Evolutionary conservation across 345 rosid species (phyloP), one percentile per base, ranked within the genome.

Genomic region (Raphanus sativus): DNA sequence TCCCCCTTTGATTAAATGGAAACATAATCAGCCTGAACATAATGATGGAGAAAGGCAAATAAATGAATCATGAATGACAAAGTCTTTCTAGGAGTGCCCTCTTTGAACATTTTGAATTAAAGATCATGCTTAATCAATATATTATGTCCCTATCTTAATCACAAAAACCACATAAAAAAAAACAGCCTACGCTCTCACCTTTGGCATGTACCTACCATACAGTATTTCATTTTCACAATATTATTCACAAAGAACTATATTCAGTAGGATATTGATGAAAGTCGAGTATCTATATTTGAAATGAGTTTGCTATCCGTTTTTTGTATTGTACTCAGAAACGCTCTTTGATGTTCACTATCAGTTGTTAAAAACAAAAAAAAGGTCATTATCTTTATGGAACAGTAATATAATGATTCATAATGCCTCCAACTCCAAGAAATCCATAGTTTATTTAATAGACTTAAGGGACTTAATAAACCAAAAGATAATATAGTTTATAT

Each of bases 71-170:
- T 79, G 75, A 26, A 56, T 45, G 11, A 74, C 33, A 32, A 74
- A 26, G 38, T 73, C 81, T 62, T 69, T 79, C 58, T 55, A 69
- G 62, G 75, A 74, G 75, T 79, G 79, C 62, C 26, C 65, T 68
- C 73, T 68, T 77, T 65, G 55, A 62, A 52, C 69, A 26, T 7
- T 38, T 80, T 63, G 75, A 74, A 80, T 63, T 74, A 69, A 80
- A 80, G 79, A 16, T 73, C 79, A 69, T 79, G 71, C 75, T 79
- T 79, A 63, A 69, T 55, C 61, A 69, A 52, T 29, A 68, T 80
- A 78, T 79, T 71, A 28, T 21, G 21, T 21, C 21, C 78, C 79
- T 54, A 74, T 78, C 67, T 54, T 74, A 42, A 79, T 63, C 82
- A 62, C 66, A 68, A 40, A 34, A 26, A 62, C 48, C 21, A 61